Conservation (phyloP, 495 filamentous ascomycete genomes). For the Aspergillus affinis region DNA sequence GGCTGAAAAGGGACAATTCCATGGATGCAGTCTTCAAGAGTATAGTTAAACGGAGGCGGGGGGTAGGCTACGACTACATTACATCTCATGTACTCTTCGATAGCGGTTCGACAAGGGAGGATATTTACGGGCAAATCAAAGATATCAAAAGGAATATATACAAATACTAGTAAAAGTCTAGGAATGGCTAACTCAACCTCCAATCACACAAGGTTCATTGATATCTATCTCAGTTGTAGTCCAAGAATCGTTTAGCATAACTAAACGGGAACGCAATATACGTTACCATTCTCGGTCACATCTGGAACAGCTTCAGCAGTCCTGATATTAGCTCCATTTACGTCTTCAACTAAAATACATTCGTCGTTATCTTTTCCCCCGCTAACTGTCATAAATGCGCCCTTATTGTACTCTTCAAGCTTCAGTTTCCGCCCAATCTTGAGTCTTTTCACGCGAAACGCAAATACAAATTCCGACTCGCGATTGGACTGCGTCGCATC, state of each 20-base stretch:
- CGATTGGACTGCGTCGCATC: constrained; percentile 28
- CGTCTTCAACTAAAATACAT: constrained; percentile 25
- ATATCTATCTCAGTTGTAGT: constrained; percentile 12
- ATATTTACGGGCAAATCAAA: constrained; percentile 24
- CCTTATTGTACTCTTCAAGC: constrained; percentile 29
- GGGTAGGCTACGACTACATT: constrained; percentile 32
- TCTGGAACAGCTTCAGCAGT: constrained; percentile 24
- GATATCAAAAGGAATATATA: constrained; percentile 25
- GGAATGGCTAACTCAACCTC: constrained; percentile 10
- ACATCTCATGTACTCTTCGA: constrained; percentile 31
- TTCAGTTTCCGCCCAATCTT: constrained; percentile 25
- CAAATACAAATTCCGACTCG: constrained; percentile 31
- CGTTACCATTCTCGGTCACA: constrained; percentile 25
- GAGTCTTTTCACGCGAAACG: constrained; percentile 32
- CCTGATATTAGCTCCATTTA: constrained; percentile 26
- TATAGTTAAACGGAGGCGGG: constrained; percentile 26
- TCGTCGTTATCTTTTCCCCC: constrained; percentile 16
- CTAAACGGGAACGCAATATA: constrained; percentile 28
- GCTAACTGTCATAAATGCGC: constrained; percentile 25
- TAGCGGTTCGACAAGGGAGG: constrained; percentile 21
- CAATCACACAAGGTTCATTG: constrained; percentile 10
- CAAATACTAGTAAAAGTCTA: constrained; percentile 13
- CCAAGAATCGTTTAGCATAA: constrained; percentile 10
- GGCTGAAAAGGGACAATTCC: constrained; percentile 25
- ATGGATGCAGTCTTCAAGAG: constrained; percentile 31